Evolutionary conservation across 202 grass and related monocot genomes (phyloP).

Genomic region (Digitaria exilis): DNA sequence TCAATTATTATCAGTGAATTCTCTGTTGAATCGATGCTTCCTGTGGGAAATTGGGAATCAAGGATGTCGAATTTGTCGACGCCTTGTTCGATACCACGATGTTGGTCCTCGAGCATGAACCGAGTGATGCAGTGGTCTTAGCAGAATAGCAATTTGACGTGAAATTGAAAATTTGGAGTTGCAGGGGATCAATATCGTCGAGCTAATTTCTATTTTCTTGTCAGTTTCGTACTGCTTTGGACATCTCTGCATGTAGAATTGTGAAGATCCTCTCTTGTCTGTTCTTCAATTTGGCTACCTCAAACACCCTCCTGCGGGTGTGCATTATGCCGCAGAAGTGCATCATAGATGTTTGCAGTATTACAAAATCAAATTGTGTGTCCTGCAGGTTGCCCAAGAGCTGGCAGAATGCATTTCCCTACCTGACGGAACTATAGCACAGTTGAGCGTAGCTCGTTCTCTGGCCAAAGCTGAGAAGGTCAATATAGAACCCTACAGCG

Average conservation of each 20-base stretch:
- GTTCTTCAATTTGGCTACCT: constrained; percentile 1
- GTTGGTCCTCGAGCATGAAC: not conserved
- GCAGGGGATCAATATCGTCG: constrained; percentile 13
- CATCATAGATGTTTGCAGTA: constrained; percentile 17
- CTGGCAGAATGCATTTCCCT: constrained; percentile 81
- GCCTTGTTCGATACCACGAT: not conserved
- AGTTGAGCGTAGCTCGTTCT: constrained; percentile 63
- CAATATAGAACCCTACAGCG: constrained; percentile 75
- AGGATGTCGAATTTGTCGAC: not conserved
- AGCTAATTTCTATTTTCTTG: not conserved
- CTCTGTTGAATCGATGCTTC: not conserved
- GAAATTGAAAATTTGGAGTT: not conserved
- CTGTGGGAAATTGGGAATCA: not conserved
- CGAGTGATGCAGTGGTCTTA: not conserved
- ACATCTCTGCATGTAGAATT: not conserved
- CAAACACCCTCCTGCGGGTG: not conserved
- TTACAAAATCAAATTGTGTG: constrained; percentile 17
- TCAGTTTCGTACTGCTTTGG: not conserved
- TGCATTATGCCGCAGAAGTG: not conserved
- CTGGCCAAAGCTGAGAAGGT: constrained; percentile 71
- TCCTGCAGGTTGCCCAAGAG: constrained; percentile 76
- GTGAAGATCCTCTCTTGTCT: not conserved
- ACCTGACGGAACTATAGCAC: constrained; percentile 59
- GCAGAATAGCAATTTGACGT: not conserved
- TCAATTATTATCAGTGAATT: not conserved